These are phyloP conservation scores for Clonostachys rosea DNA, from an alignment of 2,329 filamentous ascomycete species.

Conservation along the genomic window DNA sequence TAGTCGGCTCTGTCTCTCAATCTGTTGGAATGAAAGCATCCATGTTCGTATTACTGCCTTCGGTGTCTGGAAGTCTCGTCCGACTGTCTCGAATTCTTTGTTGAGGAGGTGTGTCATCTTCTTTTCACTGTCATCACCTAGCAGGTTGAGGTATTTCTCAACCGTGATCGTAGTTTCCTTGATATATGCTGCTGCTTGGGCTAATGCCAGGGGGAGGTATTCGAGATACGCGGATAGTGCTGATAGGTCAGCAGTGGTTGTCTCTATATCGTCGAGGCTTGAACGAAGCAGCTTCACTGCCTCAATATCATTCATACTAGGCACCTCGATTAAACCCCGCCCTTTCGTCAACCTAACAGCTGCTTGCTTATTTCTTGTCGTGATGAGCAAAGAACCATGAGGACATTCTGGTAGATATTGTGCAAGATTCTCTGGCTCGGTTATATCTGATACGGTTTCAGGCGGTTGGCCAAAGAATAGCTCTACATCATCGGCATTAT, in stretches of 20 bases:
- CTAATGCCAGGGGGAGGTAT: background rate
- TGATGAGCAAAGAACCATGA: no score
- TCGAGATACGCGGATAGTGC: background rate
- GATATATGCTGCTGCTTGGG: background rate
- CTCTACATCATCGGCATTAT: no score
- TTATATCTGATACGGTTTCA: no score
- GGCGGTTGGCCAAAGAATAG: no score
- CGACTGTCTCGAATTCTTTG: background rate
- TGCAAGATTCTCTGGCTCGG: no score
- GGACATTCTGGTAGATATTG: no score
- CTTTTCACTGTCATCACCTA: background rate
- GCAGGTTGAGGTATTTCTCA: background rate
- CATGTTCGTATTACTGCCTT: background rate
- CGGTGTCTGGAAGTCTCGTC: background rate
- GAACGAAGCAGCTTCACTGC: background rate
- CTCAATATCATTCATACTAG: background rate
- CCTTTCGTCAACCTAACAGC: no score
- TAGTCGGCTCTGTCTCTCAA: slow-evolving; percentile 6
- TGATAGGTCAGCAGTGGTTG: background rate
- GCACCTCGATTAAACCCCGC: no score
- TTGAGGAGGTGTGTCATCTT: background rate
- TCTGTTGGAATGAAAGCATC: slow-evolving; percentile 2
- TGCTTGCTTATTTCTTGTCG: no score
- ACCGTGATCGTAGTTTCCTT: background rate
- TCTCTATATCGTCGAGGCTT: background rate